Evolutionary conservation across 148 eudicot species (phyloP), one percentile per base, ranked within the genome.

Genomic region (Silene conica): DNA sequence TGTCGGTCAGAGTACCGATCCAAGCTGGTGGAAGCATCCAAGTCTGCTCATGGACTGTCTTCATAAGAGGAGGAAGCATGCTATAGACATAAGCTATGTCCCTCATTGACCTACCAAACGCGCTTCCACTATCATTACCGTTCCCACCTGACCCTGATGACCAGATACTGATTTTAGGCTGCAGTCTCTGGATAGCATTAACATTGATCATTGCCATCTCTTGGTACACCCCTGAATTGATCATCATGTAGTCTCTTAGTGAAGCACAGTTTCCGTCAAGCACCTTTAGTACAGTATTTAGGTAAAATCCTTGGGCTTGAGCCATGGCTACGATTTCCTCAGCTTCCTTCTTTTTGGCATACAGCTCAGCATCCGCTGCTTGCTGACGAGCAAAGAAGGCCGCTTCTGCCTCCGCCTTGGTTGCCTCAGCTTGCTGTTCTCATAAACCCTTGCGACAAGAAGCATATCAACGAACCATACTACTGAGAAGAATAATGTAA

Each of bases 371-470:
- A 16, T 78, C 74, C 4, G 84, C 82, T 43, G 66, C 79, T 61
- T 76, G 79, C 26, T 82, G 82, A 3, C 74, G 77, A 0, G 80
- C n/a, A 12, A 72, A 82, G 63, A 79, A 80, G 20, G 78, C 57
- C 1, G 88, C 88, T n/a, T 82, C 80, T 5, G 87, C 87, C 5
- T 56, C 63, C 15, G 83, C 77, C 38, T 77, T 85, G 54, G 75
- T 79, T 6, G 83, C 85, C 41, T 72, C 73, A 6, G 85, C 83
- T 65, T 79, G 63, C 54, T 80, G 73, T 69, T 72, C n/a, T n/a
- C n/a, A n/a, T n/a, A n/a, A n/a, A n/a, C n/a, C n/a, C n/a, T n/a
- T n/a, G n/a, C n/a, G n/a, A n/a, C n/a, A n/a, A n/a, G n/a, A n/a
- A n/a, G n/a, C n/a, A n/a, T n/a, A n/a, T n/a, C n/a, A n/a, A n/a